Evolutionary conservation across 768 basidiomycete species (phyloP), one percentile per base, ranked within the genome.

Genomic region (Amanita inopinata): DNA sequence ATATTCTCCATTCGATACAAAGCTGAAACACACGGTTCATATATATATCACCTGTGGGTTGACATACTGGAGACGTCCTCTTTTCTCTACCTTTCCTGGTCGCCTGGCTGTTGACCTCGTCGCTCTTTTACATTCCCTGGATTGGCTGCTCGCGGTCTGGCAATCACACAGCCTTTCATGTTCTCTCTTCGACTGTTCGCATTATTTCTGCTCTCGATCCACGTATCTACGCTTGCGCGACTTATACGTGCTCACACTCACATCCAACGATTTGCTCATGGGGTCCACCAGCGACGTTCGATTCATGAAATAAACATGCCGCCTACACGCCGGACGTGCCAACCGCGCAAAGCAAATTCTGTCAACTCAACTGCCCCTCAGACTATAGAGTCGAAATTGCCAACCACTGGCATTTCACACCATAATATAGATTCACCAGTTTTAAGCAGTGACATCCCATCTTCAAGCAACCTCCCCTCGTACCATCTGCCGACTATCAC

Each of bases 141-240:
- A n/a, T n/a, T 28, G 20, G 3, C 5, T 50, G 12, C 18, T 43
- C 39, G n/a, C 38, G 31, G 38, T 53, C 34, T 52, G 23, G 51
- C 54, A 55, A 31, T 49, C 50, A 33, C 43, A 44, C n/a, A 7
- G 51, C 27, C 40, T 7, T 43, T 46, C 31, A 55, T 27, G 28
- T 46, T 43, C 12, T 23, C 43, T 9, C 34, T 42, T n/a, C 51
- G 46, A n/a, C n/a, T n/a, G 38, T 55, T 51, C n/a, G 43, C 39
- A 30, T n/a, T 28, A 6, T 28, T 28, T 28, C 7, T 28, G 7
- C 27, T 28, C n/a, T 28, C 27, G 7, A 28, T 28, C n/a, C n/a
- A 6, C 7, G 7, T 28, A 28, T 28, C n/a, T n/a, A n/a, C n/a
- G 7, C n/a, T n/a, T 28, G 7, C 27, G 7, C 27, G 27, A 7